Base-by-base conservation (phyloP, 257 asterid genomes). In the Solanum piurae region DNA sequence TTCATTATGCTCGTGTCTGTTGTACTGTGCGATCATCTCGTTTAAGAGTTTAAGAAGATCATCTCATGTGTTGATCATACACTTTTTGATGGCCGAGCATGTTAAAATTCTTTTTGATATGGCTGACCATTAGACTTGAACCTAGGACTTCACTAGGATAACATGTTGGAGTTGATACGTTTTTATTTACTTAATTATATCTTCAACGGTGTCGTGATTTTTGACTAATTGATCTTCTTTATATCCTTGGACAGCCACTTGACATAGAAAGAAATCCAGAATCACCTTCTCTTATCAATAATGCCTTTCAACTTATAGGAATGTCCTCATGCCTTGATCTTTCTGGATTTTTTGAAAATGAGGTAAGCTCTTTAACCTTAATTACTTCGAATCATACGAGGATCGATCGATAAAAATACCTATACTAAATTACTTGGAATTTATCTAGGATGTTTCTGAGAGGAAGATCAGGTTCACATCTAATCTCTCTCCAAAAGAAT, bases 301-400 rank as follows among this genome's bases (percentile, higher is more conserved):
- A 96, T 88, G 99, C 99, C 84, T 96, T 96, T 90, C 94, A 96
- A 93, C 95, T 96, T 44, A 96, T 96, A 79, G 98, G 98, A 86
- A 96, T 96, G 99, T 96, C 98, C 55, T 95, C 99, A 18, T 96
- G 93, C 88, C 91, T 96, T 13, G 99, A 96, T 90, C 97, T 96
- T 86, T 96, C 99, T 66, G 99, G 98, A 83, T 94, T 96, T 93
- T 96, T 96, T 83, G 99, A 96, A 91, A 91, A 95, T 86, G 99
- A 96, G 94, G 99, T 95, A 21, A 86, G 18, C 49, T 72, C 40
- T 9, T 36, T 38, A 68, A 29, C 44, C 38, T 86, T 71, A 9
- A 21, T 16, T 9, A 2, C 52, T 72, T 82, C 5, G 27, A 38
- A 73, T 34, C 11, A 18, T 82, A 33, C 38, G 12, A 72, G 0